These are phyloP conservation scores for Kwoniella shivajii DNA, from an alignment of 1,284 basidiomycete species.

Conservation along the genomic window DNA sequence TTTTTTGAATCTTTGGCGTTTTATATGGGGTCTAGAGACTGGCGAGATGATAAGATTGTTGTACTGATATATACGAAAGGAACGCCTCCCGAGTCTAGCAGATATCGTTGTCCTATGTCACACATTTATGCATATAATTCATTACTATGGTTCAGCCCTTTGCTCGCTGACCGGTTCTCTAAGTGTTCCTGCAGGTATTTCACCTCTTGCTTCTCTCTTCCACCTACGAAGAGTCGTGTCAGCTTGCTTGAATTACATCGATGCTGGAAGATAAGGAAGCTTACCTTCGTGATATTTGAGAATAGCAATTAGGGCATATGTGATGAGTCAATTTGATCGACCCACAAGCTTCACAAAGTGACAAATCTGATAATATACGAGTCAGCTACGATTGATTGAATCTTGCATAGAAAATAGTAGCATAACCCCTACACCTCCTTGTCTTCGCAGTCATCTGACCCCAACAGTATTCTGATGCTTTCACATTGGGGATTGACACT, in stretches of 20 bases:
- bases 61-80: neutral
- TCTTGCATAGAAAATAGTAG: too few relatives aligned
- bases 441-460: too few relatives aligned
- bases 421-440: too few relatives aligned
- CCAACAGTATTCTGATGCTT: too few relatives aligned
- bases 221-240: slow-evolving; percentile 11
- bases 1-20: neutral
- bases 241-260: too few relatives aligned
- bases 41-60: neutral
- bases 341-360: slow-evolving; percentile 90
- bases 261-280: slow-evolving; percentile 10
- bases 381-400: slow-evolving; percentile 1
- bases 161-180: slow-evolving; percentile 5
- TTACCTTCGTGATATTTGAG: slow-evolving; percentile 65
- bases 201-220: slow-evolving; percentile 23
- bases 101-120: neutral
- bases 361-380: slow-evolving; percentile 66
- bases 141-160: slow-evolving; percentile 9
- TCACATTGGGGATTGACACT: slow-evolving; percentile 41
- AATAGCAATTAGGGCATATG: slow-evolving; percentile 82
- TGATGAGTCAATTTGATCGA: slow-evolving; percentile 85
- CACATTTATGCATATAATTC: neutral
- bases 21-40: too few relatives aligned
- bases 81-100: too few relatives aligned
- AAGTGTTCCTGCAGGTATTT: neutral